phyloP scores from a whole-genome alignment of 345 rosid species.

The Kandelia obovata region DNA sequence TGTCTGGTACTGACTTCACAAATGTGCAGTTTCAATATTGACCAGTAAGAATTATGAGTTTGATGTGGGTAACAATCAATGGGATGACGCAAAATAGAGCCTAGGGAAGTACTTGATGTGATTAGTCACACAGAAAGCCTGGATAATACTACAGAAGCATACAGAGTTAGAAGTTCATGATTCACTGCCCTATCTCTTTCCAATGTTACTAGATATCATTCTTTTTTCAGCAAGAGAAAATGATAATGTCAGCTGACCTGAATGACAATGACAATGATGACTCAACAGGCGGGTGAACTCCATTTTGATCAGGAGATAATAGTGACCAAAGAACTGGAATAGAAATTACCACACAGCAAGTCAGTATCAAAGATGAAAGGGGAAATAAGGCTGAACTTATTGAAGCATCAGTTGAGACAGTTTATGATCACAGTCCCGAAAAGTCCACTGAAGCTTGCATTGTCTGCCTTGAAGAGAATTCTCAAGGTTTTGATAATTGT shows the following conservation, averaged over 20 bases:
- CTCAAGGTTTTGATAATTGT: not conserved
- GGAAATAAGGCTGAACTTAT: not conserved
- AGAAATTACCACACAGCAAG: constrained; percentile 1
- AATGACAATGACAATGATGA: constrained; percentile 75
- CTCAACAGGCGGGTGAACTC: constrained; percentile 53
- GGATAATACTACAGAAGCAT: too few relatives aligned
- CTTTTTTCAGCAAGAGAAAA: not conserved
- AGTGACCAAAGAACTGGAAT: constrained; percentile 78
- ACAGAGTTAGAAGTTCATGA: too few relatives aligned
- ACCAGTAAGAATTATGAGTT: too few relatives aligned
- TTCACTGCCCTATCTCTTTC: too few relatives aligned
- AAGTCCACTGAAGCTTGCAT: not conserved
- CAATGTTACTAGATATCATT: too few relatives aligned
- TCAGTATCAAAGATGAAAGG: constrained; percentile 6
- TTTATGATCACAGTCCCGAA: not conserved
- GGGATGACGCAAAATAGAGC: too few relatives aligned
- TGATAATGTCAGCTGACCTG: constrained; percentile 43
- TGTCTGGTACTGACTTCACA: too few relatives aligned
- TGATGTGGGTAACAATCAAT: too few relatives aligned
- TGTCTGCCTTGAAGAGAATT: not conserved
- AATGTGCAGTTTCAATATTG: too few relatives aligned
- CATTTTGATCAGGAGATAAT: constrained; percentile 58
- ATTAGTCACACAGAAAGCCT: too few relatives aligned
- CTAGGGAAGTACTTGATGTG: too few relatives aligned
- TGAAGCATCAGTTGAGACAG: not conserved